Evolutionary conservation across 305 asterid species (phyloP).

Genomic region (Plantago lanceolata): DNA sequence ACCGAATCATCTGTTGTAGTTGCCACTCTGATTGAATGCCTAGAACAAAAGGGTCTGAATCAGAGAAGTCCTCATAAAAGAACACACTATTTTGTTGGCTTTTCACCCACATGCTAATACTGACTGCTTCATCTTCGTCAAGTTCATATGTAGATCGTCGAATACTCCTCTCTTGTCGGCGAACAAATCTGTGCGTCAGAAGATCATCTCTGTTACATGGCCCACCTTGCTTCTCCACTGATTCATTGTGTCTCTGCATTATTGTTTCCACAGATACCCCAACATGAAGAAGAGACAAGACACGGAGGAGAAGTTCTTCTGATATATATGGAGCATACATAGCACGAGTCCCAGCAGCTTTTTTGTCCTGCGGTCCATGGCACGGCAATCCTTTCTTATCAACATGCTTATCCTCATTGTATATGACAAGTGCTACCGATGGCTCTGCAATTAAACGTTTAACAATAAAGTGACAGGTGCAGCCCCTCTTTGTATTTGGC

Average conservation of each 20-base stretch:
- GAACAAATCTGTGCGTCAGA: slow-evolving; percentile 86
- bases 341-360: slow-evolving; percentile 89
- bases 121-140: slow-evolving; percentile 72
- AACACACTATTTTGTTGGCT: slow-evolving; percentile 65
- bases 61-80: slow-evolving; percentile 78
- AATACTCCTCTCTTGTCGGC: slow-evolving; percentile 85
- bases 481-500: slow-evolving; percentile 96
- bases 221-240: slow-evolving; percentile 91
- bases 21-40: slow-evolving; percentile 99
- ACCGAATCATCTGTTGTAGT: slow-evolving; percentile 90
- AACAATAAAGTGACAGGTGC: slow-evolving; percentile 89
- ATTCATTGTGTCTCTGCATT: slow-evolving; percentile 89
- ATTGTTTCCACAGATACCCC: slow-evolving; percentile 97
- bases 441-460: slow-evolving; percentile 91
- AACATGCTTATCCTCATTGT: slow-evolving; percentile 78
- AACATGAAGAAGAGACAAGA: slow-evolving; percentile 71
- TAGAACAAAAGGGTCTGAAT: slow-evolving; percentile 68
- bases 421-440: slow-evolving; percentile 72
- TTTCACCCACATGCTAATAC: slow-evolving; percentile 73
- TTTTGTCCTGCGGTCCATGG: slow-evolving; percentile 86
- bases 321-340: slow-evolving; percentile 98
- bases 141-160: slow-evolving; percentile 69
- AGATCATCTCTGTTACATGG: slow-evolving; percentile 92
- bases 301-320: slow-evolving; percentile 89
- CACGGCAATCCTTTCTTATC: slow-evolving; percentile 86